Evolutionary conservation across 2,329 filamentous ascomycete genomes (phyloP), one percentile per base, ranked within the genome.

Genomic region (Colletotrichum falcatum): DNA sequence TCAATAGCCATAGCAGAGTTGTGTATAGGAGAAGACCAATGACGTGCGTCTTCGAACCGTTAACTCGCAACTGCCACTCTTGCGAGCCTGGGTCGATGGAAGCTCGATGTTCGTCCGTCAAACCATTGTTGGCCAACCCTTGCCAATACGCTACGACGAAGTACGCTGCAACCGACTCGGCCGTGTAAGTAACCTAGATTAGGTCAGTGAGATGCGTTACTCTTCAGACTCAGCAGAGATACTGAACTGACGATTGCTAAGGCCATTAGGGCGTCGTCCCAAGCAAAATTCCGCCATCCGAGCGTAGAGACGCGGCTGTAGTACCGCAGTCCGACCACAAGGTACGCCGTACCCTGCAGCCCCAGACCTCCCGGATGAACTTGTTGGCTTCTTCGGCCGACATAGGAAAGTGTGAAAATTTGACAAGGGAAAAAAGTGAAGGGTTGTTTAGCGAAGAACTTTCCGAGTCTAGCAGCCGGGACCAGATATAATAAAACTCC

Each of bases 11-110:
- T 1, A 89, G 70, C 1, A 87, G 74, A 0, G 83, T 78, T 0
- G 83, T 82, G 60, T 89, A 89, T 26, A 84, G 75, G 3, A 81
- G 79, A 83, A 86, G 87, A 3, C 86, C 86, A 1, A 84, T 75
- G 7, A 89, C 76, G 53, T 88, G 86, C 0, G 84, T 83, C 74
- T 88, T 87, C 16, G 85, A 87, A 0, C 86, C 87, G 5, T 81
- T 81, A 8, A 87, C 81, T 20, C 86, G 78, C 51, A 81, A 48
- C 20, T 16, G 8, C 2, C 35, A 73, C 54, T 77, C 76, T 75
- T 76, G 61, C 23, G 72, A 8, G 64, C 71, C 66, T 79, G 82
- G 82, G 1, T 80, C 78, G 3, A 88, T 75, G 0, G 76, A 72
- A 1, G 76, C 75, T 11, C 87, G 81, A 65, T 86, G 75, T 49